Evolutionary conservation across 208 protist species (phyloP).

Genomic region (Trypanosoma mega): DNA sequence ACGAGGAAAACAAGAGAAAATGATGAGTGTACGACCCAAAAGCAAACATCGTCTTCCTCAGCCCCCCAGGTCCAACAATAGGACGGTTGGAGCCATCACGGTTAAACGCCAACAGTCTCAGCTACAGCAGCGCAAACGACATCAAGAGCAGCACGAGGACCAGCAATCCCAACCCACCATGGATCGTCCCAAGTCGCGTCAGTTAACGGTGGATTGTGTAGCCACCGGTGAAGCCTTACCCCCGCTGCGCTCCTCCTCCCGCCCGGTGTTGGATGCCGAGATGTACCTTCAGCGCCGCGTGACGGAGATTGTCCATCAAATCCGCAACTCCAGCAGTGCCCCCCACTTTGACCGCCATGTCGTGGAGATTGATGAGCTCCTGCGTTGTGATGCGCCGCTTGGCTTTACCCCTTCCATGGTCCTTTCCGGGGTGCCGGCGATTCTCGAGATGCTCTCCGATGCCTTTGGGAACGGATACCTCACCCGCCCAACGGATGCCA

Average conservation of each 20-base stretch:
- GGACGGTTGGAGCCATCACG: neutral
- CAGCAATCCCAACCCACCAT: neutral
- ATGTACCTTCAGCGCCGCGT: slow-evolving; percentile 30
- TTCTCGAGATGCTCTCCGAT: slow-evolving; percentile 25
- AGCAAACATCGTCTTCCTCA: too few relatives aligned
- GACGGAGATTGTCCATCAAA: slow-evolving; percentile 28
- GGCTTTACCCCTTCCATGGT: slow-evolving; percentile 72
- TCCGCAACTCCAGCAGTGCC: slow-evolving; percentile 29
- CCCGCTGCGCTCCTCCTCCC: too few relatives aligned
- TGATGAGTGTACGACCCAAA: too few relatives aligned
- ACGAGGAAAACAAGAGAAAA: too few relatives aligned
- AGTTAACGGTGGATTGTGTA: slow-evolving; percentile 21
- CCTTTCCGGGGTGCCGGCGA: slow-evolving; percentile 47
- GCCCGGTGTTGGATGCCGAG: slow-evolving; percentile 18
- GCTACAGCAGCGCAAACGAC: neutral
- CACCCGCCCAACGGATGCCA: slow-evolving; percentile 1
- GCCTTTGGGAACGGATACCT: slow-evolving; percentile 25
- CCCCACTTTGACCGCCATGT: slow-evolving; percentile 30
- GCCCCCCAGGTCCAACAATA: too few relatives aligned
- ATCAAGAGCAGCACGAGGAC: slow-evolving; percentile 8
- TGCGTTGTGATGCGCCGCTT: slow-evolving; percentile 44
- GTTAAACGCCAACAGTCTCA: neutral
- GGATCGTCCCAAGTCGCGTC: neutral
- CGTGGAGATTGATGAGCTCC: slow-evolving; percentile 51
- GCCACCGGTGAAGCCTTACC: too few relatives aligned